Base-by-base conservation (phyloP, 139 green algal genomes). In the Chlamydomonas incerta region DNA sequence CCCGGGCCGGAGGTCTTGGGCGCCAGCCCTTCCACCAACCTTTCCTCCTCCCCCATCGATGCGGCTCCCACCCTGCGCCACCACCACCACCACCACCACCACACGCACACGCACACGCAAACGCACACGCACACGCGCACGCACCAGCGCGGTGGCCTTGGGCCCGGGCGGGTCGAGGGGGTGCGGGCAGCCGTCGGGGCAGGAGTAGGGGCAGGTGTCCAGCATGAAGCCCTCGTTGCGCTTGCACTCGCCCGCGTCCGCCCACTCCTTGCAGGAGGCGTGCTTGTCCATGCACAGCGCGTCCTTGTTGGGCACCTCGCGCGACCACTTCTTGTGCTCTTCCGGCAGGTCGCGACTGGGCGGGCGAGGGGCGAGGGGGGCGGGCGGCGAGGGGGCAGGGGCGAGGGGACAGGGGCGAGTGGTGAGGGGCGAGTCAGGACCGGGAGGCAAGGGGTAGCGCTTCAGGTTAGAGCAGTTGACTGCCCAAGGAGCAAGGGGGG, bases 161-260 rank as follows among this genome's bases (percentile, higher is more conserved):
- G 89, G 86, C n/a, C 89, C 89, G 31, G 85, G 63, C 26, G 75
- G 74, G 18, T 65, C 76, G 0, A 80, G 21, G 14, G 88, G 57
- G 47, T 81, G 74, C 23, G 84, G 84, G 74, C 88, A 92, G 37
- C 71, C 85, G 18, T 76, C 72, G 31, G 88, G 82, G 82, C 87
- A 90, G 37, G 65, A 74, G 34, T 26, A 37, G 20, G 71, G 80
- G n/a, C 86, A 90, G n/a, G 62, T 85, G 55, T 74, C 57, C 63
- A 90, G n/a, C 86, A 90, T 87, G 86, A 85, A 90, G 50, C 86
- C 84, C 55, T 68, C 55, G 74, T 93, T 90, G 35, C 83, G 86
- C 46, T 80, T 80, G 74, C 90, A 91, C 83, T 91, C 90, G 15
- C 87, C 87, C 33, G 35, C 34, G 33, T 65, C 46, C 9, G 87